Percentiles rank a stretch among this genome's conserved stretches.
phyloP scores from a whole-genome alignment of 345 rosid species.

The Syzygium aromaticum region DNA sequence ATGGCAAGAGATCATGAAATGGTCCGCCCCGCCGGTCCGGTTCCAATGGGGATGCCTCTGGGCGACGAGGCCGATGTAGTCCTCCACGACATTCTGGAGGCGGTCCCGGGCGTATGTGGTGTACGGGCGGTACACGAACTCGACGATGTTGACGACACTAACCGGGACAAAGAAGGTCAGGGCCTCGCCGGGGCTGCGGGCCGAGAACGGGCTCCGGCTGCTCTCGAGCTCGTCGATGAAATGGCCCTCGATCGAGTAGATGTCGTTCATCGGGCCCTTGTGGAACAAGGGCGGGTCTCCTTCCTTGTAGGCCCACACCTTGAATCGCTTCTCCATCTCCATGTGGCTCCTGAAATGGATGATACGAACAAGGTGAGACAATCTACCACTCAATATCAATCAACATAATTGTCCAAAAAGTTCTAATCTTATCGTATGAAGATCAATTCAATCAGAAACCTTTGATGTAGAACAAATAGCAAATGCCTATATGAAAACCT shows the following conservation, averaged over 20 bases:
- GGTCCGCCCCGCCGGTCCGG: constrained; percentile 48
- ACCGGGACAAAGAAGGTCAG: constrained; percentile 48
- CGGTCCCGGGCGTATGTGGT: constrained; percentile 38
- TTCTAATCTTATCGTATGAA: no score
- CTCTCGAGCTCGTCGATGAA: constrained; percentile 54
- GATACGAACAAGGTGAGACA: neutral
- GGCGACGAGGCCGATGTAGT: constrained; percentile 31
- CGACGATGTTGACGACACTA: constrained; percentile 40
- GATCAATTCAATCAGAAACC: no score
- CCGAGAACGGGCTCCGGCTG: constrained; percentile 26
- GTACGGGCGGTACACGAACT: constrained; percentile 41
- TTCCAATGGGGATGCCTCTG: constrained; percentile 48
- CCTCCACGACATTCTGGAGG: constrained; percentile 41
- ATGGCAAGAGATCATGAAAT: constrained; percentile 63
- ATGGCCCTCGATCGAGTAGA: constrained; percentile 61
- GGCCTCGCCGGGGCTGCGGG: constrained; percentile 36
- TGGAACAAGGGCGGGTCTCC: constrained; percentile 62
- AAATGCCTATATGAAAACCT: no score
- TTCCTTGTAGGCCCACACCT: constrained; percentile 64
- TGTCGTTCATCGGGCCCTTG: constrained; percentile 50
- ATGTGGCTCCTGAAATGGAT: constrained; percentile 46
- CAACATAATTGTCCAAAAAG: no score
- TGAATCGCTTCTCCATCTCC: constrained; percentile 58
- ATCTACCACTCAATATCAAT: no score
- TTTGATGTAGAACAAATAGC: no score